Percentiles rank a stretch among this genome's conserved stretches.
Evolutionary conservation across 306 rosid genomes (phyloP).

Genomic region (Datisca glomerata): DNA sequence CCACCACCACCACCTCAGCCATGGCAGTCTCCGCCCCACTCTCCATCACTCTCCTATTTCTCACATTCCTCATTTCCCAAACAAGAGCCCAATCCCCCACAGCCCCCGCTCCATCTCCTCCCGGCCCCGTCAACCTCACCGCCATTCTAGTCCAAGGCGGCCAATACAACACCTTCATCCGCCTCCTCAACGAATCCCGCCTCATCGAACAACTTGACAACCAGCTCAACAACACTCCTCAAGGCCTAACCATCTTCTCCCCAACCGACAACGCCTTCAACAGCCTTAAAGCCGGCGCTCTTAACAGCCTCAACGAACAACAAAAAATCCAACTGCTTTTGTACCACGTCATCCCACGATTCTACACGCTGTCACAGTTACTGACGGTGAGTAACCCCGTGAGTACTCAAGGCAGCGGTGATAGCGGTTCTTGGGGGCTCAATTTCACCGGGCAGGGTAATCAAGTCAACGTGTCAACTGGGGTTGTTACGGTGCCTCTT

Average conservation of each 20-base stretch:
- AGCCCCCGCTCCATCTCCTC: constrained; percentile 39
- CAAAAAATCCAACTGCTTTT: constrained; percentile 44
- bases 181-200: constrained; percentile 43
- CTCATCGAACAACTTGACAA: constrained; percentile 29
- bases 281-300: constrained; percentile 44
- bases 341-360: constrained; percentile 54
- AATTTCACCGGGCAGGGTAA: constrained; percentile 57
- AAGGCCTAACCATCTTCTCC: constrained; percentile 61
- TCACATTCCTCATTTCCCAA: constrained; percentile 12
- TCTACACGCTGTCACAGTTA: constrained; percentile 30
- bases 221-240: constrained; percentile 47
- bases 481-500: constrained; percentile 25
- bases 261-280: constrained; percentile 88
- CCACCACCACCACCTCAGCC: constrained; percentile 7
- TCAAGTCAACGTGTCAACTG: constrained; percentile 62
- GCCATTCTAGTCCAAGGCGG: constrained; percentile 38
- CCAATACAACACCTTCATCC: constrained; percentile 47
- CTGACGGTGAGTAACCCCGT: constrained; percentile 68
- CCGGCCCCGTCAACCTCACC: constrained; percentile 48
- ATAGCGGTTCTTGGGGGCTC: constrained; percentile 43
- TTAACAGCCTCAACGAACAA: constrained; percentile 33
- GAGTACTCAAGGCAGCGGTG: constrained; percentile 31
- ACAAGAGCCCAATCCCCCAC: constrained; percentile 27
- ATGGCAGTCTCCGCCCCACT: constrained; percentile 41
- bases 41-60: constrained; percentile 23